Conservation (phyloP, 192 early-diverging fungal genomes). For the Neocallimastix lanati region DNA sequence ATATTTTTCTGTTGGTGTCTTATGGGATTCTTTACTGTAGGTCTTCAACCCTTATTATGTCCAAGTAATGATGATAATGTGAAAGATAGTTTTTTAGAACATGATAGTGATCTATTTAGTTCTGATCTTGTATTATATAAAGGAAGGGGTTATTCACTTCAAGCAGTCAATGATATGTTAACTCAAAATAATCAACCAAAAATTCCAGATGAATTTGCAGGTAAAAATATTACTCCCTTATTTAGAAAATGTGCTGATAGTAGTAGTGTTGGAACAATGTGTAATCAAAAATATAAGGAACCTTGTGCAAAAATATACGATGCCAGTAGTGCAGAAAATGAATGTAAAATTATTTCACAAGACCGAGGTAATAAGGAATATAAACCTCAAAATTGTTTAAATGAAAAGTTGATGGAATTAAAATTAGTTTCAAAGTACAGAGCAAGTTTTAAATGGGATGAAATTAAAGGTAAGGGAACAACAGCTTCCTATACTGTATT, state of each 20-base stretch:
- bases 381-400: too few relatives aligned
- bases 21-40: constrained; percentile 22
- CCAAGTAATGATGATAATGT: neutral
- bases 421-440: too few relatives aligned
- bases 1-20: constrained; percentile 11
- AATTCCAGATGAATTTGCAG: neutral
- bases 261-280: too few relatives aligned
- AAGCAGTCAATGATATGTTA: constrained; percentile 9
- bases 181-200: neutral
- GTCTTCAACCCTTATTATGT: constrained; percentile 17
- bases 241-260: neutral
- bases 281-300: too few relatives aligned
- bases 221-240: neutral
- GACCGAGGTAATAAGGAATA: too few relatives aligned
- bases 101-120: neutral
- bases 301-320: too few relatives aligned
- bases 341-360: too few relatives aligned
- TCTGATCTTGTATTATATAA: neutral
- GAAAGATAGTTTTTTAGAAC: neutral
- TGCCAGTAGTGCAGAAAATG: too few relatives aligned
- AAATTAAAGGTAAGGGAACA: too few relatives aligned
- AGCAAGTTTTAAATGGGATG: too few relatives aligned
- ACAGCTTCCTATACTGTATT: too few relatives aligned
- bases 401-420: too few relatives aligned
- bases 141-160: constrained; percentile 9